These are phyloP conservation scores for Hemileia vastatrix DNA, from an alignment of 1,284 basidiomycete genomes.

Conservation along the genomic window DNA sequence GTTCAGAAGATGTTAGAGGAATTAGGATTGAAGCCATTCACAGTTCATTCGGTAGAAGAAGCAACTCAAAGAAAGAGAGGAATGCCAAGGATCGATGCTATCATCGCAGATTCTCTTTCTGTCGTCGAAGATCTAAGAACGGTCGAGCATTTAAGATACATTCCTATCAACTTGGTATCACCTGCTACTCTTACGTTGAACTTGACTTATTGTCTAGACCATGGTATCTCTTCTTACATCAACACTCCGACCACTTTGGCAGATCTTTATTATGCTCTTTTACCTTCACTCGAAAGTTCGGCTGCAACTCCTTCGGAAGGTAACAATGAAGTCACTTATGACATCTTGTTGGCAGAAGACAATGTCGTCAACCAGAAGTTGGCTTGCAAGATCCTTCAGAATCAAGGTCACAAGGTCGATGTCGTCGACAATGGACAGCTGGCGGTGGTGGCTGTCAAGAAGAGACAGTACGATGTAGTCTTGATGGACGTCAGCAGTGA, in stretches of 20 bases:
- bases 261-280: conserved; percentile 81
- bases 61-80: conserved; percentile 62
- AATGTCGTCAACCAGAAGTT: conserved; percentile 96
- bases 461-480: conserved; percentile 55
- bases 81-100: conserved; percentile 85
- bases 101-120: conserved; percentile 77
- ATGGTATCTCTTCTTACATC: conserved; percentile 78
- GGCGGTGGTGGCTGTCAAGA: conserved; percentile 79
- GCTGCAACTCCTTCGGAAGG: conserved; percentile 68
- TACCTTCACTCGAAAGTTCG: conserved; percentile 88
- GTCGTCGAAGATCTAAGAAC: conserved; percentile 82
- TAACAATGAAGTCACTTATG: conserved; percentile 72
- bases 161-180: conserved; percentile 89
- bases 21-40: conserved; percentile 69
- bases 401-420: conserved; percentile 89
- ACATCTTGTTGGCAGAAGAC: conserved; percentile 94
- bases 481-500: conserved; percentile 75
- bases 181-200: conserved; percentile 49
- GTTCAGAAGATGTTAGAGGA: conserved; percentile 69
- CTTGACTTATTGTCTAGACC: conserved; percentile 60
- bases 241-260: conserved; percentile 81
- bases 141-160: conserved; percentile 88
- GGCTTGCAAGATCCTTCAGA: conserved; percentile 93
- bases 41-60: conserved; percentile 65
- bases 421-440: conserved; percentile 95